These are phyloP conservation scores for Cladosporium colombiae DNA, from an alignment of 2,329 filamentous ascomycete species.

Conservation along the genomic window DNA sequence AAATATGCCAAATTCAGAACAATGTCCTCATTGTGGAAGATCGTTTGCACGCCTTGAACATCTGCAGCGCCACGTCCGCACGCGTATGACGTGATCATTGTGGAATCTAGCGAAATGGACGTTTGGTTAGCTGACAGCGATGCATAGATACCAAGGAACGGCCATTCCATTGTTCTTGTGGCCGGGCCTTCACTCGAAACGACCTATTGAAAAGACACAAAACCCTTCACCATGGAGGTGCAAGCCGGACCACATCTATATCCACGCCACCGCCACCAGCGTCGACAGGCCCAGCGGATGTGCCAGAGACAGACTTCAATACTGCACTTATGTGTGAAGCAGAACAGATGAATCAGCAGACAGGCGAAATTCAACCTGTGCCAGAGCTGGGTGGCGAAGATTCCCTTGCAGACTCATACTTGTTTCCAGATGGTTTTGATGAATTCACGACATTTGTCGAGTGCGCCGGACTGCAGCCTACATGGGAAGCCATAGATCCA, in stretches of 20 bases:
- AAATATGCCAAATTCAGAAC: background rate
- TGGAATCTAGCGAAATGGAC: background rate
- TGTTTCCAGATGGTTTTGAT: background rate
- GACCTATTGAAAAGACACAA: conserved; percentile 22
- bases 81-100: background rate
- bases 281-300: background rate
- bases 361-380: background rate
- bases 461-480: background rate
- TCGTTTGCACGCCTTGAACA: background rate
- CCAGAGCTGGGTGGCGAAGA: background rate
- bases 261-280: background rate
- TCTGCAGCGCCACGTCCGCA: conserved; percentile 4
- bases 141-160: conserved; percentile 22
- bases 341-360: background rate
- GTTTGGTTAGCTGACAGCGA: background rate
- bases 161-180: conserved; percentile 22
- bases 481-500: background rate
- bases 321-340: background rate
- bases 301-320: background rate
- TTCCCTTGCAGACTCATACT: background rate
- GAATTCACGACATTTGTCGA: conserved; percentile 3
- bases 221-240: background rate
- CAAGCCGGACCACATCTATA: background rate
- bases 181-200: conserved; percentile 20
- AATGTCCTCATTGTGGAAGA: conserved; percentile 1